Base-by-base conservation (phyloP, 1,139 yeast genomes). In the Zhuliangozyma parablackwelliae region DNA sequence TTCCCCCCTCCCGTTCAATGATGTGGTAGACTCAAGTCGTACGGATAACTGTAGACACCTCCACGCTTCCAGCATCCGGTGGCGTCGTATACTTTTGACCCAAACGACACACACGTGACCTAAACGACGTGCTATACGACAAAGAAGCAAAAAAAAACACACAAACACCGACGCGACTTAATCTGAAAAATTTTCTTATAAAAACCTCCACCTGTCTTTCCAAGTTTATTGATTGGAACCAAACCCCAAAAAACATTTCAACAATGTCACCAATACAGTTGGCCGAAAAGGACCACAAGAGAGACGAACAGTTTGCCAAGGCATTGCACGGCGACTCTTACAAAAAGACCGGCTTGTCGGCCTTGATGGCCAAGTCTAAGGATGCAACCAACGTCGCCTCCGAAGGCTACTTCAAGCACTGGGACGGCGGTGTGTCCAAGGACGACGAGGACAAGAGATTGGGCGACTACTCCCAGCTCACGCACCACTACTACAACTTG, bases 401-500 rank as follows among this genome's bases (percentile, higher is more conserved):
- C 46, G 83, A 80, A 47, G 96, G 95, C 41, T 92, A 92, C 66
- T 84, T 92, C 76, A 85, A 87, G 71, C 96, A 90, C 68, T 92
- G 97, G 97, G 96, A 92, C 59, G 82, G 82, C 46, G 85, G 88
- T 53, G 89, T 86, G 56, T 72, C 87, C 26, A 86, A 84, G 56
- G 72, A 72, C 38, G 94, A 85, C 41, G 92, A 84, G 58, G 72
- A 78, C 47, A 77, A 78, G 51, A 80, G 97, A 65, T 69, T 87
- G 46, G 75, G 73, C 32, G 96, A 87, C 63, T 92, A 92, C 69
- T 85, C 95, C 41, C 81, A 84, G 53, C 78, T 89, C 53, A 92
- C 98, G 41, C 92, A 87, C 63, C 96, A 94, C 58, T 92, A 89
- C 75, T 92, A 92, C 72, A 92, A 92, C 70, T 80, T 92, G 59